Base-by-base conservation (phyloP, 2,329 filamentous ascomycete genomes). In the Cordyceps tenuipes region DNA sequence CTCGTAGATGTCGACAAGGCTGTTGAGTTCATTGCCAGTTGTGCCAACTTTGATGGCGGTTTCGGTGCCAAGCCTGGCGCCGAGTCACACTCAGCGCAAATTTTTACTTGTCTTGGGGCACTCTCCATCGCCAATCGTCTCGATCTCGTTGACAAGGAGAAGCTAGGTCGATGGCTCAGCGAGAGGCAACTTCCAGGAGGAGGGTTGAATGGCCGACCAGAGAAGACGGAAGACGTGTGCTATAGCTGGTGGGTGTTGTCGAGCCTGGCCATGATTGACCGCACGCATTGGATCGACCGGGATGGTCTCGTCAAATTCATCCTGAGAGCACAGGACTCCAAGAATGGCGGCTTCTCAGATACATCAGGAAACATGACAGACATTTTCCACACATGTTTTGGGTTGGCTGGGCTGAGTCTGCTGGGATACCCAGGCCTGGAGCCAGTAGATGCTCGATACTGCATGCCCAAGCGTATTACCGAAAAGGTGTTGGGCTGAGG, bases 161-260 rank as follows among this genome's bases (percentile, higher is more conserved):
- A 88, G 66, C 78, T 97, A 5, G 92, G 87, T 19, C 84, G 85
- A 53, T 99, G 94, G 94, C 79, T 99, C 58, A 96, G 91, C 72
- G 94, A 99, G 75, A 83, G 94, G 63, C 94, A 99, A 72, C 79
- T 96, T 31, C 83, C 90, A 10, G 87, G 87, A 52, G 94, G 94
- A 34, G 94, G 94, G 0, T 77, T 99, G 55, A 99, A 99, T 71
- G 94, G 94, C 3, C 83, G 94, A 53, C 94, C 94, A 0, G 94
- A 97, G 76, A 99, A 99, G 78, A 77, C 89, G 63, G 93, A 96
- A 71, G 94, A 99, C 72, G 93, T 96, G 15, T 99, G 94, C 76
- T 99, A 99, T 76, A 96, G 91, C 72, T 99, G 94, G 94, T 99
- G 94, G 94, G 94, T 97, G 49, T 77, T 93, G 69, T 93, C 90